Base-by-base conservation (phyloP, 371 early-diverging fungal species). In the Sporodiniella umbellata region DNA sequence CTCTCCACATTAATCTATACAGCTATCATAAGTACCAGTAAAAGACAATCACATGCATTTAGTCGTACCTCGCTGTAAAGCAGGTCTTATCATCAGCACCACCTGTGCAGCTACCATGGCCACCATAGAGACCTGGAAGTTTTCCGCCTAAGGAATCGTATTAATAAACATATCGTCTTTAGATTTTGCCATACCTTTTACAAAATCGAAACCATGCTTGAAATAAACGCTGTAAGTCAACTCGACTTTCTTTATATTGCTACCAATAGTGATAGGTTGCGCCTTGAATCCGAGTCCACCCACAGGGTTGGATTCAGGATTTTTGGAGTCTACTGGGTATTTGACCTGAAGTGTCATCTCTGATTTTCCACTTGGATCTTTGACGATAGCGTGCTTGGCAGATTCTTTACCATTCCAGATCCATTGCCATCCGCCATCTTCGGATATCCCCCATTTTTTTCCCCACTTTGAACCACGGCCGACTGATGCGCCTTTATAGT, bases 1-100 rank as follows among this genome's bases (percentile, higher is more conserved):
- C 51, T 14, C 84, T 74, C 75, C 79, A 83, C 84, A 85, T 85
- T 59, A 81, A 64, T 37, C 87, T 73, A 52, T 6, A 28, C 11
- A 17, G 33, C 12, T 23, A 37, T 10, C 35, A 19, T 14, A 21
- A 31, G 10, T n/a, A 15, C 15, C 28, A 19, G 17, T 4, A 50
- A 50, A 12, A 39, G 21, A 30, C 30, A 19, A 3, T 22, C 0
- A n/a, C 8, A 24, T n/a, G 25, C 19, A 28, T 45, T 14, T 12
- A 17, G 11, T 1, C 1, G 8, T 64, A 70, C 75, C 71, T 60
- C 18, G 72, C 64, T 26, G 85, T 84, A 57, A 83, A 85, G 58
- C 87, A 87, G 40, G 68, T 65, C 21, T 42, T 59, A 17, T 83
- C 72, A 15, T 70, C 53, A 33, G 66, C 64, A 24, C 85, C 85